phyloP scores from a whole-genome alignment of 257 asterid species.

The Solanum sitiens region DNA sequence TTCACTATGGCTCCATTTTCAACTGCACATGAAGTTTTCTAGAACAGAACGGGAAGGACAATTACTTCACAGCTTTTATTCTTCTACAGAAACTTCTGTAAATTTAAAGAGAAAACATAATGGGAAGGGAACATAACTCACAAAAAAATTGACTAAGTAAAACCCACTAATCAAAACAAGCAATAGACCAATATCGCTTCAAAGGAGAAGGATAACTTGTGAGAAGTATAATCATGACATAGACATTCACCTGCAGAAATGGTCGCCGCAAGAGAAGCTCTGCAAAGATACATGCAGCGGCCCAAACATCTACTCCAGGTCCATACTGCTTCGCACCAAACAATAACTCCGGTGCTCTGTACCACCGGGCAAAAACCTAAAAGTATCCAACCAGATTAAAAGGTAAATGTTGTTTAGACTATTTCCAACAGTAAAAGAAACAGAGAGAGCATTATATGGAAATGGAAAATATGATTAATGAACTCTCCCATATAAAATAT shows the following conservation, averaged over 20 bases:
- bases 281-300: slow-evolving; percentile 98
- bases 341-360: slow-evolving; percentile 93
- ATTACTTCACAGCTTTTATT: background rate
- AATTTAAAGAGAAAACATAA: background rate
- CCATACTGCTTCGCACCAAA: slow-evolving; percentile 99
- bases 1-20: background rate
- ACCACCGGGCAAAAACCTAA: slow-evolving; percentile 98
- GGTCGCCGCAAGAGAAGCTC: slow-evolving; percentile 90
- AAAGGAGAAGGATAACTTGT: background rate
- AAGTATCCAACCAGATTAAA: slow-evolving; percentile 9
- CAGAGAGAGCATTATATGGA: background rate
- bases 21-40: background rate
- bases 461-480: background rate
- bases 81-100: background rate
- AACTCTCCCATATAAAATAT: background rate
- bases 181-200: background rate
- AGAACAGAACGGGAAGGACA: background rate
- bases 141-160: background rate
- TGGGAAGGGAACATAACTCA: background rate
- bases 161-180: background rate
- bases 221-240: background rate
- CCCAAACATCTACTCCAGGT: slow-evolving; percentile 98
- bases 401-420: background rate
- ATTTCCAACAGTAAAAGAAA: background rate
- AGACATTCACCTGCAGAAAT: slow-evolving; percentile 65